Conservation (phyloP, 2,329 filamentous ascomycete genomes). For the Aciculosporium take region DNA sequence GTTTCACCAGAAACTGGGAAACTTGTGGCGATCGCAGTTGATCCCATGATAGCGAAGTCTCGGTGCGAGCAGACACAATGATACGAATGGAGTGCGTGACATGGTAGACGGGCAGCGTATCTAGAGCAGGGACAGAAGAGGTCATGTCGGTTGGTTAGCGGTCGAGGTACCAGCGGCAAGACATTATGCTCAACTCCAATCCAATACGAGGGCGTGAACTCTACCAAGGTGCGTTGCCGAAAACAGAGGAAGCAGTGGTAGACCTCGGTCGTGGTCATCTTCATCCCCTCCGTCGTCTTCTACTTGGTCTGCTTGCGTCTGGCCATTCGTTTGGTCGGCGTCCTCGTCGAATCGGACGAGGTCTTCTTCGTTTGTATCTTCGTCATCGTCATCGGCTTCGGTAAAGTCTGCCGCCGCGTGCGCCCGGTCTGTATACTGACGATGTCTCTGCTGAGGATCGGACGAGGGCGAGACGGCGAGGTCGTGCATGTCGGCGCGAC, state of each 20-base stretch:
- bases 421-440: slow-evolving; percentile 17
- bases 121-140: slow-evolving; percentile 28
- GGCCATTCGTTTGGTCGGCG: slow-evolving; percentile 31
- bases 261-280: slow-evolving; percentile 21
- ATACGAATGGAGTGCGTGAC: slow-evolving; percentile 82
- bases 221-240: slow-evolving; percentile 63
- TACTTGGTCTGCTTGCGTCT: slow-evolving; percentile 33
- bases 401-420: slow-evolving; percentile 52
- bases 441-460: slow-evolving; percentile 14
- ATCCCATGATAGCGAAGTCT: slow-evolving; percentile 89
- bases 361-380: slow-evolving; percentile 27
- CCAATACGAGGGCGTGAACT: background rate
- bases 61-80: slow-evolving; percentile 69
- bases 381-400: slow-evolving; percentile 41
- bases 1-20: slow-evolving; percentile 89
- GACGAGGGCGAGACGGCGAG: slow-evolving; percentile 19
- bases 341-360: slow-evolving; percentile 25
- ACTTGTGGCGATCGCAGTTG: slow-evolving; percentile 91
- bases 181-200: background rate
- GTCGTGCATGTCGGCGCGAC: slow-evolving; percentile 18
- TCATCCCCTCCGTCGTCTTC: slow-evolving; percentile 22
- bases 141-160: background rate
- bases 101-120: slow-evolving; percentile 76
- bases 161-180: background rate
- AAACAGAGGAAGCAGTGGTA: slow-evolving; percentile 57